Evolutionary conservation across 352 stramenopile species (phyloP).

Genomic region (Thalassiosira sp.): DNA sequence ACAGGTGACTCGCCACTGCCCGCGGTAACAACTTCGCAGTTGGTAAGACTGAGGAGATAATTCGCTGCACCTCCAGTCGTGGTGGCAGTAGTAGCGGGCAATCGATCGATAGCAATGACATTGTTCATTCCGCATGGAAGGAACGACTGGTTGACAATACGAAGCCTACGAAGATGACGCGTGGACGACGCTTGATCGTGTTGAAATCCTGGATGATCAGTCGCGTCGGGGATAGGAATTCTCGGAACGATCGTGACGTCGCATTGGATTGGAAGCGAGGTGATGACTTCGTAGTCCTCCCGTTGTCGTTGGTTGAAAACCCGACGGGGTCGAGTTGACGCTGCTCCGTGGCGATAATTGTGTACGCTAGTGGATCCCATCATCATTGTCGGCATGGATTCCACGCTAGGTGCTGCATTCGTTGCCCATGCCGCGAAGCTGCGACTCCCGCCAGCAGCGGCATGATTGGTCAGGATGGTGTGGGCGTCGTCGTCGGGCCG

Average conservation of each 20-base stretch:
- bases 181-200: neutral
- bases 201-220: neutral
- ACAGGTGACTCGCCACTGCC: neutral
- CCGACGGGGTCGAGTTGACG: neutral
- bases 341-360: neutral
- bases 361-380: too few species aligned
- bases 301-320: neutral
- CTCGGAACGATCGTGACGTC: constrained; percentile 35
- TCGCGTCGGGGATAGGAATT: too few species aligned
- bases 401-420: neutral
- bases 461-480: neutral
- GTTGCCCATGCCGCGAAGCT: neutral
- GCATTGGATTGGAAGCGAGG: constrained; percentile 34
- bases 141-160: constrained; percentile 10
- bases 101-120: constrained; percentile 16
- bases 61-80: neutral
- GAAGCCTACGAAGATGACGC: neutral
- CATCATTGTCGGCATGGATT: neutral
- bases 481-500: neutral
- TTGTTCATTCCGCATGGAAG: constrained; percentile 34
- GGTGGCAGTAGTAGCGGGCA: neutral
- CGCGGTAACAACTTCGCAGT: constrained; percentile 4
- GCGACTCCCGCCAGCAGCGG: too few species aligned
- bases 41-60: constrained; percentile 36
- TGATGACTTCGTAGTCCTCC: constrained; percentile 10